phyloP scores from a whole-genome alignment of 176 grass and related monocot genomes.

The Tillandsia leiboldiana region DNA sequence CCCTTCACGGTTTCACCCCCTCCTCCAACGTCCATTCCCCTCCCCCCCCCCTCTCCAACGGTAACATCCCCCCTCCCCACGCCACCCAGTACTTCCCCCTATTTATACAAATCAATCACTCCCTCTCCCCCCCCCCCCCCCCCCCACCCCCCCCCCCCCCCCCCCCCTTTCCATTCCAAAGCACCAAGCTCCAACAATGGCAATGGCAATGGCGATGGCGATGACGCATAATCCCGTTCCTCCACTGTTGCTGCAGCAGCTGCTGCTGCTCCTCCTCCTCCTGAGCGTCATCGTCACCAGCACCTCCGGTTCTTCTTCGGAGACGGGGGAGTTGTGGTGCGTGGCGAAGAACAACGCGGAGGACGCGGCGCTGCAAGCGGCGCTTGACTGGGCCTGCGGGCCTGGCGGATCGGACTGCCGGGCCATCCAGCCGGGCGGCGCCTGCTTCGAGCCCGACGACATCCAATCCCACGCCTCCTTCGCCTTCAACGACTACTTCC shows the following conservation, averaged over 20 bases:
- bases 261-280: background rate
- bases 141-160: background rate
- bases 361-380: constrained; percentile 50
- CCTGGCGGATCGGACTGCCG: constrained; percentile 49
- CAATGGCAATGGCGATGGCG: no score
- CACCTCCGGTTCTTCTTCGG: background rate
- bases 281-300: background rate
- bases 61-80: constrained; percentile 18
- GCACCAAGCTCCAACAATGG: background rate
- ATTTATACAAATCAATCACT: background rate
- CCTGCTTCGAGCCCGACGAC: constrained; percentile 50
- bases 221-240: background rate
- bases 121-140: background rate
- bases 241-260: background rate
- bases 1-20: background rate
- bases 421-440: constrained; percentile 52
- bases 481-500: constrained; percentile 72
- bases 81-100: background rate
- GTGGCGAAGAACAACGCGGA: constrained; percentile 76
- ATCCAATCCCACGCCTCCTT: constrained; percentile 52
- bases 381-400: constrained; percentile 58
- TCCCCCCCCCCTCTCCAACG: constrained; percentile 16
- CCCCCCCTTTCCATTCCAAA: background rate
- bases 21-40: background rate
- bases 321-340: constrained; percentile 47